These are phyloP conservation scores for Annona cherimola DNA, from an alignment of 164 flowering plant genomes.

Conservation along the genomic window DNA sequence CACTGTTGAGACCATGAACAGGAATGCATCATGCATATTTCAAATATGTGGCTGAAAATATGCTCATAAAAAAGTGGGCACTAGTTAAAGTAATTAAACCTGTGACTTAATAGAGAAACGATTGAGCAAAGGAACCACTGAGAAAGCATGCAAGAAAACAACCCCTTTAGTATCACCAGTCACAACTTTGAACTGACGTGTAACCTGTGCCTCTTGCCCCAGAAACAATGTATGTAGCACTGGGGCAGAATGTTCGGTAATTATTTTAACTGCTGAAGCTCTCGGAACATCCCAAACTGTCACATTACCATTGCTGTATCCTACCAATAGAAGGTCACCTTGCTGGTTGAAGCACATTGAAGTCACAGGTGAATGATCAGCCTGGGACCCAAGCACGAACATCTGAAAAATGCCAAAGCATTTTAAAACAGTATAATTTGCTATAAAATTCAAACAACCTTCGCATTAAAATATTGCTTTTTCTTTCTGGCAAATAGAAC, in stretches of 20 bases:
- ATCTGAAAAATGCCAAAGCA: conserved; percentile 44
- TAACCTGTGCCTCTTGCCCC: conserved; percentile 78
- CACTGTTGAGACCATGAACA: conserved; percentile 42
- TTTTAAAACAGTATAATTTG: background rate
- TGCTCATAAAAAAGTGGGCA: background rate
- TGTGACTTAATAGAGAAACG: conserved; percentile 52
- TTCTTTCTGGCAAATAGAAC: no score
- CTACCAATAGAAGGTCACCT: conserved; percentile 91
- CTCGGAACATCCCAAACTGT: conserved; percentile 85
- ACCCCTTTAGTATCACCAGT: conserved; percentile 92
- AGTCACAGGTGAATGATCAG: conserved; percentile 74
- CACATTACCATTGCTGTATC: conserved; percentile 87
- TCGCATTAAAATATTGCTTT: no score
- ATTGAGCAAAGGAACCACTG: conserved; percentile 64
- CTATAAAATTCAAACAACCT: no score
- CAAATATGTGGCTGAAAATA: background rate
- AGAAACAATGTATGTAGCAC: conserved; percentile 80
- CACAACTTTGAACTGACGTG: conserved; percentile 81
- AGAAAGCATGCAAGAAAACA: conserved; percentile 60
- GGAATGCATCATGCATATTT: conserved; percentile 4
- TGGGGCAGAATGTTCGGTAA: conserved; percentile 73
- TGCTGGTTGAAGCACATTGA: conserved; percentile 93
- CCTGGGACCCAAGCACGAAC: conserved; percentile 68
- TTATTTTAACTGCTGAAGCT: conserved; percentile 54
- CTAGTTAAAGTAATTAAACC: conserved; percentile 31